Percentiles rank a stretch among this genome's conserved stretches.
Conservation (phyloP, 805 yeast species). For the Metschnikowia hibisci region DNA sequence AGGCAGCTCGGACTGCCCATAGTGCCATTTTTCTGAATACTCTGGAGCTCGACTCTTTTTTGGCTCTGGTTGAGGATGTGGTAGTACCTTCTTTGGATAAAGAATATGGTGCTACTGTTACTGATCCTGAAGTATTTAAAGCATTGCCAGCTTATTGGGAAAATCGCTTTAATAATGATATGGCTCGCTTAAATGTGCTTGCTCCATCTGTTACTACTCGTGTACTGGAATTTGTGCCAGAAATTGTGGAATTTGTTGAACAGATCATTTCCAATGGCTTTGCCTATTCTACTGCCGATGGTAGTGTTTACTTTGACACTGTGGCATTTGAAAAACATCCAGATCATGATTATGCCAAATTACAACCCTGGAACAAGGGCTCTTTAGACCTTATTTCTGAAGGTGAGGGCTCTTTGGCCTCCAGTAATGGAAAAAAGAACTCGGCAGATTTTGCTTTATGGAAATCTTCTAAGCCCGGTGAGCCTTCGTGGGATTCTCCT, state of each 20-base stretch:
- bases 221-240: slow-evolving; percentile 94
- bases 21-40: slow-evolving; percentile 34
- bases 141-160: slow-evolving; percentile 90
- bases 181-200: slow-evolving; percentile 78
- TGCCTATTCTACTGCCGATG: slow-evolving; percentile 80
- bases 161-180: slow-evolving; percentile 74
- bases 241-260: slow-evolving; percentile 75
- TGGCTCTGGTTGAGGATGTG: slow-evolving; percentile 63
- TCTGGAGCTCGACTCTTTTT: slow-evolving; percentile 20
- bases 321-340: slow-evolving; percentile 67
- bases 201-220: slow-evolving; percentile 86
- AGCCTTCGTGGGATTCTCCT: slow-evolving; percentile 91
- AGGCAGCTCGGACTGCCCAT: slow-evolving; percentile 55
- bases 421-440: slow-evolving; percentile 57
- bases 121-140: slow-evolving; percentile 80
- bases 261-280: slow-evolving; percentile 74
- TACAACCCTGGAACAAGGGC: slow-evolving; percentile 98
- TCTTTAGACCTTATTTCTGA: slow-evolving; percentile 80
- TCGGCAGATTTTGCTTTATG: slow-evolving; percentile 92
- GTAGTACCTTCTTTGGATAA: slow-evolving; percentile 69
- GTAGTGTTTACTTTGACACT: slow-evolving; percentile 96
- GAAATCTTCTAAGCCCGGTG: slow-evolving; percentile 96
- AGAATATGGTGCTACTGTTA: slow-evolving; percentile 68
- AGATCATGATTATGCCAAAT: slow-evolving; percentile 84
- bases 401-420: slow-evolving; percentile 84